Percentiles rank a stretch among this genome's conserved stretches.
Evolutionary conservation across 2,329 filamentous ascomycete genomes (phyloP).

Genomic region (Neopestalotiopsis clavispora): DNA sequence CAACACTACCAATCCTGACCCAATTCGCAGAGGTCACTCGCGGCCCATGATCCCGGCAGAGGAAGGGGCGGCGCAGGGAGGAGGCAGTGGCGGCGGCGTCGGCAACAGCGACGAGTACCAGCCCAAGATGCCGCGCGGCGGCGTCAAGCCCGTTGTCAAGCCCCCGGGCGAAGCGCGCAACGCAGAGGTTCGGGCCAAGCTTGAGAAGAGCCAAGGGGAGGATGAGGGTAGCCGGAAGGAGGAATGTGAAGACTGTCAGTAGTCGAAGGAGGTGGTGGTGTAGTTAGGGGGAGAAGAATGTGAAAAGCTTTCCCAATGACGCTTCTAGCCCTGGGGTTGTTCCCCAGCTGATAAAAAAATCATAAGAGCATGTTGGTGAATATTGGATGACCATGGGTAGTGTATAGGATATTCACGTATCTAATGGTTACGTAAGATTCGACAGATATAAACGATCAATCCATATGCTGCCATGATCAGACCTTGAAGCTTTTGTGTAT

Average conservation of each 20-base stretch:
- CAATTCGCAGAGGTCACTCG: conserved; percentile 15
- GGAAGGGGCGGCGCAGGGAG: neutral
- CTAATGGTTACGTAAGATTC: neutral
- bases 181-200: neutral
- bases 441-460: neutral
- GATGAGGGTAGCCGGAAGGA: conserved; percentile 9
- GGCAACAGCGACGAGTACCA: neutral
- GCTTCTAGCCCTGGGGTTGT: no score
- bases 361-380: no score
- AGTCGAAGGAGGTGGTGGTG: conserved; percentile 8
- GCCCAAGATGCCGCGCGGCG: conserved; percentile 9
- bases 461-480: neutral
- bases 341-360: no score
- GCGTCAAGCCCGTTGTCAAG: conserved; percentile 14
- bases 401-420: neutral
- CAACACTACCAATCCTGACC: neutral
- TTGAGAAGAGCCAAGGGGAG: neutral
- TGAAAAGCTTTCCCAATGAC: no score
- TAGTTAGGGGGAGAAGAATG: neutral
- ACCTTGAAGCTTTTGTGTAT: neutral
- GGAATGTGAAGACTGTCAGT: conserved; percentile 43
- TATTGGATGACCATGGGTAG: neutral
- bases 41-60: conserved; percentile 14
- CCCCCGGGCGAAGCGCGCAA: conserved; percentile 8
- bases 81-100: neutral